phyloP scores from a whole-genome alignment of 2,329 filamentous ascomycete species.

The Colletotrichum horii region DNA sequence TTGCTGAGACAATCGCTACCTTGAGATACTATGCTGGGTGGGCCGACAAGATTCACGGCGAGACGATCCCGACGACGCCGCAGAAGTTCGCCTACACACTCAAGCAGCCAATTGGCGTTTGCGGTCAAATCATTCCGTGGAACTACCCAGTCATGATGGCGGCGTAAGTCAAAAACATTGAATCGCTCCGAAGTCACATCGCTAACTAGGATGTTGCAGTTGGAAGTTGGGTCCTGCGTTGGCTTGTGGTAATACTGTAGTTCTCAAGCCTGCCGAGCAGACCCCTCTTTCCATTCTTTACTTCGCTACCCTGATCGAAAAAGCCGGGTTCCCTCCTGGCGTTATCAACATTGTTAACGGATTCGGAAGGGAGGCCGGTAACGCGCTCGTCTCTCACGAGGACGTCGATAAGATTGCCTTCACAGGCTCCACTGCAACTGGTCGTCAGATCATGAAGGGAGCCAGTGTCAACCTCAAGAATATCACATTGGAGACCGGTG shows the following conservation, averaged over 20 bases:
- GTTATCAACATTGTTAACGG: constrained; percentile 81
- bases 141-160: constrained; percentile 63
- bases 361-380: constrained; percentile 70
- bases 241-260: constrained; percentile 67
- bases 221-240: constrained; percentile 81
- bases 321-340: constrained; percentile 79
- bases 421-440: constrained; percentile 76
- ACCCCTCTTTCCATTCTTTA: constrained; percentile 70
- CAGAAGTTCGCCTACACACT: constrained; percentile 78
- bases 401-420: constrained; percentile 80
- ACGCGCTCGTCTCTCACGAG: constrained; percentile 70
- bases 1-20: constrained; percentile 51
- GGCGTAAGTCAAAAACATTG: constrained; percentile 22
- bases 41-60: constrained; percentile 79
- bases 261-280: constrained; percentile 72
- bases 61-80: constrained; percentile 73
- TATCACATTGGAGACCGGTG: constrained; percentile 70
- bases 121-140: constrained; percentile 79
- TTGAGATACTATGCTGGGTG: constrained; percentile 80
- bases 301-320: constrained; percentile 69
- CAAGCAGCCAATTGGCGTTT: constrained; percentile 78
- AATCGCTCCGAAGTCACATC: neutral
- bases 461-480: constrained; percentile 71
- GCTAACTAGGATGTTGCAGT: neutral
- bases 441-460: constrained; percentile 77